Conservation (phyloP, 805 yeast genomes). For the Wickerhamomyces chaumierensis region DNA sequence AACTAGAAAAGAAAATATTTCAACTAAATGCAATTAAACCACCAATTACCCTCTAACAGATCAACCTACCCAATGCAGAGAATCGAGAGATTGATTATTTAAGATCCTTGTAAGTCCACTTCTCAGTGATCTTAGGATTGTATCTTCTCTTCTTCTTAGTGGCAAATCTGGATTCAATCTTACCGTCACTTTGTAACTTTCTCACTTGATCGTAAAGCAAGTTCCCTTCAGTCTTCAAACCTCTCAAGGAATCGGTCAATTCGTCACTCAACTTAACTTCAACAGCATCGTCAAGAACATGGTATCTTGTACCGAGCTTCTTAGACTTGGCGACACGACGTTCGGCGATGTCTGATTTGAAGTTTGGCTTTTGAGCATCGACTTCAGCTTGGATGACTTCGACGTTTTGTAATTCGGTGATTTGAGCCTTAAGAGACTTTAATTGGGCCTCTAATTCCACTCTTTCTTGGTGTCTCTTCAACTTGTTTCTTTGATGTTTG, state of each 20-base stretch:
- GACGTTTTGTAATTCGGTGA: slow-evolving; percentile 45
- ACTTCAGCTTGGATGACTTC: slow-evolving; percentile 24
- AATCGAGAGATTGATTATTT: slow-evolving; percentile 25
- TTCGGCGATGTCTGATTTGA: slow-evolving; percentile 15
- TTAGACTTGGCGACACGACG: slow-evolving; percentile 18
- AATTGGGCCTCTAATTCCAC: slow-evolving; percentile 42
- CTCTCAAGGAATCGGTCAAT: slow-evolving; percentile 72
- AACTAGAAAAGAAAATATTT: no score
- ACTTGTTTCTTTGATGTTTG: slow-evolving; percentile 61
- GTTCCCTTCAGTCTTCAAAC: slow-evolving; percentile 85
- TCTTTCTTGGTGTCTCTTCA: slow-evolving; percentile 51
- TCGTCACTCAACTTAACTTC: slow-evolving; percentile 86
- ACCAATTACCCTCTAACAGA: no score
- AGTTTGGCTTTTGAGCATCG: slow-evolving; percentile 14
- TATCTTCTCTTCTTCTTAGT: slow-evolving; percentile 52
- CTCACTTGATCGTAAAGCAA: slow-evolving; percentile 73
- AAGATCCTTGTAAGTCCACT: slow-evolving; percentile 89
- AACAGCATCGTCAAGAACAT: slow-evolving; percentile 34
- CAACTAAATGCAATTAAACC: not conserved
- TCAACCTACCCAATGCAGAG: no score
- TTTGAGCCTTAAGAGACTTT: slow-evolving; percentile 46
- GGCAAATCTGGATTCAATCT: slow-evolving; percentile 74
- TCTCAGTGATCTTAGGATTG: slow-evolving; percentile 71
- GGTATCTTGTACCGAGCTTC: slow-evolving; percentile 34
- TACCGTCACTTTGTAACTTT: slow-evolving; percentile 73